A percentile compares a stretch with the other conserved stretches of the same genome.
phyloP scores from a whole-genome alignment of 2,329 filamentous ascomycete genomes.

The Coniochaeta hoffmannii region DNA sequence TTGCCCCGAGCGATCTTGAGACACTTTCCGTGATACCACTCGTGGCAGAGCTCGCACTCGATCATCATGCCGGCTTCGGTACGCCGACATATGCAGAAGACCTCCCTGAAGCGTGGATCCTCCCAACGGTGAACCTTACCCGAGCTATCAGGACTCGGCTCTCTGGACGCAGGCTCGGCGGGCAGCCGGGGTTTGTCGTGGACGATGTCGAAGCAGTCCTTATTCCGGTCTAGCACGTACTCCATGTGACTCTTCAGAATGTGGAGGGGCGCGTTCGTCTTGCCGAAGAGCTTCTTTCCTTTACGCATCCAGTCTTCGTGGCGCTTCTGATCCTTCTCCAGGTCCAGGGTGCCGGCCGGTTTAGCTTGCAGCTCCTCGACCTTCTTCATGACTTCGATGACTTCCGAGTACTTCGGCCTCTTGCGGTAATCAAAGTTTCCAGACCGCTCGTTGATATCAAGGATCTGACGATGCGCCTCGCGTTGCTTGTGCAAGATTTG shows the following conservation, averaged over 20 bases:
- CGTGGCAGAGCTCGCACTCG: slow-evolving; percentile 94
- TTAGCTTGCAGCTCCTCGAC: slow-evolving; percentile 89
- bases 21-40: slow-evolving; percentile 99
- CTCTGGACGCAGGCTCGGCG: slow-evolving; percentile 84
- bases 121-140: slow-evolving; percentile 49
- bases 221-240: slow-evolving; percentile 82
- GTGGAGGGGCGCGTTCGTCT: slow-evolving; percentile 93
- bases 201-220: slow-evolving; percentile 82
- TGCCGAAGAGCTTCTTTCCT: slow-evolving; percentile 95
- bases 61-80: slow-evolving; percentile 99
- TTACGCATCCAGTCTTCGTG: slow-evolving; percentile 99
- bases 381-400: slow-evolving; percentile 82
- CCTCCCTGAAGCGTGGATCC: slow-evolving; percentile 61
- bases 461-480: slow-evolving; percentile 83
- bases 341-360: slow-evolving; percentile 79
- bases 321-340: slow-evolving; percentile 88
- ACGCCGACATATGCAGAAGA: slow-evolving; percentile 93
- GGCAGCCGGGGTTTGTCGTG: slow-evolving; percentile 80
- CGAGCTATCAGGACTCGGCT: slow-evolving; percentile 46
- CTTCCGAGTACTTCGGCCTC: slow-evolving; percentile 80
- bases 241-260: slow-evolving; percentile 94
- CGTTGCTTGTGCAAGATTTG: slow-evolving; percentile 92
- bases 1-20: slow-evolving; percentile 96
- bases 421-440: slow-evolving; percentile 67
- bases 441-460: slow-evolving; percentile 72